Conservation (phyloP, 768 basidiomycete species). For the Mycena pura region DNA sequence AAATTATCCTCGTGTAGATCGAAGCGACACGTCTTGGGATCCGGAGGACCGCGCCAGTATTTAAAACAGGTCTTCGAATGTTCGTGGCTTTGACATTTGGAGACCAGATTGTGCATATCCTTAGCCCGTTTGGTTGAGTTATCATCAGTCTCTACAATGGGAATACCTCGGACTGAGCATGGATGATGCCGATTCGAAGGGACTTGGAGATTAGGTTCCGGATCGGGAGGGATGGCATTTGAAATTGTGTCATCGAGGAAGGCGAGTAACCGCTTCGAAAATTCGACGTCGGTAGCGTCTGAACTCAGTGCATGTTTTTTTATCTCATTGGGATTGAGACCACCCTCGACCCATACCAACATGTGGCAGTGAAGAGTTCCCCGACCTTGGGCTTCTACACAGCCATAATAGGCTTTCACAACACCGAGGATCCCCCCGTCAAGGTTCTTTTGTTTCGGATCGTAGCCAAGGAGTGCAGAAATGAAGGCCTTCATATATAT, state of each 20-base stretch:
- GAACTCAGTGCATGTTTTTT: constrained; percentile 14
- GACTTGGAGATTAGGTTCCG: not conserved
- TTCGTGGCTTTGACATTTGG: constrained; percentile 15
- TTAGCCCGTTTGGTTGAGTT: not conserved
- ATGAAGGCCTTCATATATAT: no score
- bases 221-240: not conserved
- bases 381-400: no score
- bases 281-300: constrained; percentile 21
- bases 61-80: constrained; percentile 26
- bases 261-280: no score
- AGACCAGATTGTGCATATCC: constrained; percentile 10
- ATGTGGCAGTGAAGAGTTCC: no score
- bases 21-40: constrained; percentile 16
- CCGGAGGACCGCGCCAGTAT: constrained; percentile 11
- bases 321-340: no score
- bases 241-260: no score
- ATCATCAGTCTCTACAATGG: not conserved
- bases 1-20: constrained; percentile 14
- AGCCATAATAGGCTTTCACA: no score
- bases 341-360: no score
- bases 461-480: no score
- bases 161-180: constrained; percentile 6
- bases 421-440: no score
- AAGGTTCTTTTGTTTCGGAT: no score
- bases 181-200: constrained; percentile 4